phyloP scores from a whole-genome alignment of 2,329 filamentous ascomycete genomes.

The Diaporthe longicolla region DNA sequence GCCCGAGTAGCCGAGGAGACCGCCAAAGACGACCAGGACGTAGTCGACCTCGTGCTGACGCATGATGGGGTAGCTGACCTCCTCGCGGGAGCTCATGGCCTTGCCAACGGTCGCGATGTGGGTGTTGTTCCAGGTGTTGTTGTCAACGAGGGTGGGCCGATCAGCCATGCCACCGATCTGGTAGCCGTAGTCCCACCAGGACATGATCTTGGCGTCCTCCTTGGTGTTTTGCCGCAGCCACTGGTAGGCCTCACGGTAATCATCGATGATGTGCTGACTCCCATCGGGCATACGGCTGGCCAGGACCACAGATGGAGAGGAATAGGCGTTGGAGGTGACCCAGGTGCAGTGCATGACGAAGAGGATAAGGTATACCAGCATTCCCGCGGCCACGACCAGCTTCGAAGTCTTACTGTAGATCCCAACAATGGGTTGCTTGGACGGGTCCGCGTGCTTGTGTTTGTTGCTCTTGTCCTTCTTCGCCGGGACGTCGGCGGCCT shows the following conservation, averaged over 20 bases:
- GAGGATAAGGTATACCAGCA: constrained; percentile 86
- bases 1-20: constrained; percentile 94
- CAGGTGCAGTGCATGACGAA: constrained; percentile 99
- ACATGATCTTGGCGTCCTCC: constrained; percentile 98
- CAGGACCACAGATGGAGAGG: constrained; percentile 95
- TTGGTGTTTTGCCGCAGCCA: constrained; percentile 98
- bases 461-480: constrained; percentile 66
- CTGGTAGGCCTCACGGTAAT: constrained; percentile 99
- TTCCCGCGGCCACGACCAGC: constrained; percentile 77
- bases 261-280: constrained; percentile 98
- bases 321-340: constrained; percentile 99
- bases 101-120: constrained; percentile 99
- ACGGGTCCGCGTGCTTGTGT: constrained; percentile 75
- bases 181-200: constrained; percentile 99
- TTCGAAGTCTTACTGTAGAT: constrained; percentile 89
- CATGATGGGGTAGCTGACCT: constrained; percentile 99
- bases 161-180: constrained; percentile 99
- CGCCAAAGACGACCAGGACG: constrained; percentile 96
- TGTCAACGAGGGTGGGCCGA: constrained; percentile 95
- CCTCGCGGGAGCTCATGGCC: constrained; percentile 97
- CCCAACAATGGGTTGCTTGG: constrained; percentile 81
- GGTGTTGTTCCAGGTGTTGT: constrained; percentile 99
- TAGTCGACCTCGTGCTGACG: constrained; percentile 99
- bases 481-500: constrained; percentile 64
- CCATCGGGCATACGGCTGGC: constrained; percentile 94